Evolutionary conservation across 1,139 yeast genomes (phyloP), one percentile per base, ranked within the genome.

Genomic region (Kluyveromyces sp.): DNA sequence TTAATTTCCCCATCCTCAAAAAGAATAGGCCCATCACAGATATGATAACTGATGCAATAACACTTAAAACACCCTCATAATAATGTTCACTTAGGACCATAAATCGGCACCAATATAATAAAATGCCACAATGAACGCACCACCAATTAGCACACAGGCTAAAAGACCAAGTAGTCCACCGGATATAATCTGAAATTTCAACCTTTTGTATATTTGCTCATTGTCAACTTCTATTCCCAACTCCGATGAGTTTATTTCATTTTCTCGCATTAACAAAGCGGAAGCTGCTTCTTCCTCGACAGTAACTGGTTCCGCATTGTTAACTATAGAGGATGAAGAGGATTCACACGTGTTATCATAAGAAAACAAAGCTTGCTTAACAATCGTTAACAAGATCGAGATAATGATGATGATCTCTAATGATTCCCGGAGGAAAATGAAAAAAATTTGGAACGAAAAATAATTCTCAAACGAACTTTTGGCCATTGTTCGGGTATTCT

Each of bases 11-110:
- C 63, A 90, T 76, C 64, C 96, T 77, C 59, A 90, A 75, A 83
- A 90, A 85, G 60, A 95, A 94, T 56, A 90, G 70, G 45, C 97
- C 97, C 97, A 90, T 89, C 42, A 81, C 59, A 3, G 96, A 80
- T 52, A 90, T 90, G 64, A 90, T 77, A 27, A 85, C 72, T 0
- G 94, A 77, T 1, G 97, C 97, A 57, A 90, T 75, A 33, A 89
- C 70, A 63, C 89, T 83, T 60, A 90, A 80, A 34, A 83, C 75
- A 63, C 96, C 97, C 71, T 90, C 97, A 87, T 96, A 90, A 50
- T 89, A 75, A 63, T 90, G 96, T 65, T 90, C 97, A 43, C 95
- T 80, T 39, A 71, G 64, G 88, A 69, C 97, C 97, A 90, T 53
- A 89, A 70, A 72, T 90, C 94, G 34, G 79, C 77, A 46, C 87